These are phyloP conservation scores for Fennellomyces sp. DNA, from an alignment of 371 early-diverging fungal genomes.

Conservation along the genomic window DNA sequence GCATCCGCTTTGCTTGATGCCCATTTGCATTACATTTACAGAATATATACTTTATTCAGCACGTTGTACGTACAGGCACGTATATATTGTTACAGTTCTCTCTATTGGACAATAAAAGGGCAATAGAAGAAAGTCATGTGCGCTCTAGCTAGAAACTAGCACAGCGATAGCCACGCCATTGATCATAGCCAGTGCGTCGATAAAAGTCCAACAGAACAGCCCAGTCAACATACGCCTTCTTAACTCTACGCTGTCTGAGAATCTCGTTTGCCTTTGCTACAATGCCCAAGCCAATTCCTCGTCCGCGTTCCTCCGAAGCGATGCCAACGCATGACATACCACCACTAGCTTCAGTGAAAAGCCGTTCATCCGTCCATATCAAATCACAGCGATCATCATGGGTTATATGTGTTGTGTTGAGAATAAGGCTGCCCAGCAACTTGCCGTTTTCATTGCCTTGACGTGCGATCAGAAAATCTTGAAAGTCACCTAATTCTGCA, in stretches of 20 bases:
- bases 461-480: constrained; percentile 45
- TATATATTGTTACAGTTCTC: too few relatives aligned
- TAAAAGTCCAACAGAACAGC: constrained; percentile 51
- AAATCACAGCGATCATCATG: constrained; percentile 35
- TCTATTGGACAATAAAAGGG: too few relatives aligned
- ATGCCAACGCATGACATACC: constrained; percentile 56
- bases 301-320: constrained; percentile 38
- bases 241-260: constrained; percentile 36
- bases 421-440: constrained; percentile 35
- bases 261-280: constrained; percentile 44
- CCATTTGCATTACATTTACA: too few relatives aligned
- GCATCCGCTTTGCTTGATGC: too few relatives aligned
- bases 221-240: constrained; percentile 50
- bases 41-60: too few relatives aligned
- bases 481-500: constrained; percentile 43
- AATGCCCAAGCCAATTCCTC: constrained; percentile 46
- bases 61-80: too few relatives aligned
- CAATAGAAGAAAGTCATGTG: too few relatives aligned
- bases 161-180: constrained; percentile 45
- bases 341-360: constrained; percentile 38
- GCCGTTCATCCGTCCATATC: constrained; percentile 34
- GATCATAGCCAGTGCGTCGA: constrained; percentile 38
- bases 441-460: constrained; percentile 28
- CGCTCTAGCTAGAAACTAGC: too few relatives aligned
- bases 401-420: constrained; percentile 29